Evolutionary conservation across 2,329 filamentous ascomycete species (phyloP), one percentile per base, ranked within the genome.

Genomic region (Periconia sp.): DNA sequence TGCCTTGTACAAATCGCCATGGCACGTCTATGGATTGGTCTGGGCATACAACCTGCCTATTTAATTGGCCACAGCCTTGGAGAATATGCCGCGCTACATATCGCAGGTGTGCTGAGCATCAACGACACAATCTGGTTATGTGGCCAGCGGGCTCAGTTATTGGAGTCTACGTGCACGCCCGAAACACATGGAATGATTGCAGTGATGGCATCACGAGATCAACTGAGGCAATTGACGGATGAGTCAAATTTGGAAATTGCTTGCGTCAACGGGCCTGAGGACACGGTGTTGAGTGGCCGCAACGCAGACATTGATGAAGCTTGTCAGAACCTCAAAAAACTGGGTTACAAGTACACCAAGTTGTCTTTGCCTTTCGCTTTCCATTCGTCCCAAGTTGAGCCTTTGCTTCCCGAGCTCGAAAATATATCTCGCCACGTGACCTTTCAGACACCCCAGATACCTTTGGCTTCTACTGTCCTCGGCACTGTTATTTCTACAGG

Each of bases 401-500:
- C 75, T 13, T 75, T 81, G 1, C 62, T 80, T 3, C 66, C 71
- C 1, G 67, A 67, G 3, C 74, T 77, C 35, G 13, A 30, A 13
- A 7, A 20, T 37, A 13, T 41, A 5, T 69, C 74, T 17, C 66
- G 73, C 0, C 68, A 71, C 27, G 44, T 56, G 1, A 42, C 13
- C 1, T 59, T 53, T 19, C 19, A 15, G 8, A 3, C 45, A 8
- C 51, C 56, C 44, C 10, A 45, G 53, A n/a, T n/a, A n/a, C n/a
- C n/a, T n/a, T n/a, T n/a, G n/a, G n/a, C n/a, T n/a, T n/a, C n/a
- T n/a, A n/a, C n/a, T n/a, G 27, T 49, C 55, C 13, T 44, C 53
- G 14, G 69, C 79, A 15, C 79, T 31, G 70, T 77, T 3, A 61
- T 80, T 63, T 58, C 77, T 33, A 74, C 76, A 53, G 66, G 80